Percentiles rank a stretch among this genome's conserved stretches.
Conservation (phyloP, 2,329 filamentous ascomycete species). For the Aureobasidium leucospermi region DNA sequence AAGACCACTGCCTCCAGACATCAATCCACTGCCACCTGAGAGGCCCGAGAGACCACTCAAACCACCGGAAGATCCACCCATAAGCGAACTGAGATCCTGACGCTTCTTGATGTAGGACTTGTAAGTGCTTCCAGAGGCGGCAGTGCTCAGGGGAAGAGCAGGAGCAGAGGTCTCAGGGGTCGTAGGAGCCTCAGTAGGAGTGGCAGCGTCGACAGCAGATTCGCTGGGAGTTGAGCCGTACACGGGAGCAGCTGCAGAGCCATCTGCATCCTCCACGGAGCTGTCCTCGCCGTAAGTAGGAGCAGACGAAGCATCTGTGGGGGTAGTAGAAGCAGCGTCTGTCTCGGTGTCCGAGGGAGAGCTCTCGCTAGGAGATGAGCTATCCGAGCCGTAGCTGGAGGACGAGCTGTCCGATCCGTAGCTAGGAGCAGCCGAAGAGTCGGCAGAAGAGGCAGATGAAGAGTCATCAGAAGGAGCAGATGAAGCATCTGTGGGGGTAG, state of each 20-base stretch:
- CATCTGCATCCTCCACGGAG: not conserved
- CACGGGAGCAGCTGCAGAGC: not conserved
- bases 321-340: not conserved
- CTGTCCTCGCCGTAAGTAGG: not conserved
- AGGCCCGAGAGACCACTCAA: not conserved
- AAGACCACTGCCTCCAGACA: not conserved
- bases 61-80: not conserved
- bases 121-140: constrained; percentile 3
- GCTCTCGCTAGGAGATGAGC: not conserved
- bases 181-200: constrained; percentile 2
- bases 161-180: not conserved
- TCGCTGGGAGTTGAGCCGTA: constrained; percentile 7
- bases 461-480: not conserved
- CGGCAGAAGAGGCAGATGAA: not conserved
- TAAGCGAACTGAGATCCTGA: not conserved
- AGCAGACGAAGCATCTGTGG: not conserved
- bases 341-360: not conserved
- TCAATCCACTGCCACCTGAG: not conserved
- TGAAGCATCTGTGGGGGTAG: not conserved
- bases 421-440: not conserved
- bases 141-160: constrained; percentile 2
- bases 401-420: no score
- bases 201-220: not conserved
- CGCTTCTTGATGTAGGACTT: constrained; percentile 8
- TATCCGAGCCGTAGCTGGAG: no score